Evolutionary conservation across 2,329 filamentous ascomycete genomes (phyloP), one percentile per base, ranked within the genome.

Genomic region (Diaporthe citriasiana): DNA sequence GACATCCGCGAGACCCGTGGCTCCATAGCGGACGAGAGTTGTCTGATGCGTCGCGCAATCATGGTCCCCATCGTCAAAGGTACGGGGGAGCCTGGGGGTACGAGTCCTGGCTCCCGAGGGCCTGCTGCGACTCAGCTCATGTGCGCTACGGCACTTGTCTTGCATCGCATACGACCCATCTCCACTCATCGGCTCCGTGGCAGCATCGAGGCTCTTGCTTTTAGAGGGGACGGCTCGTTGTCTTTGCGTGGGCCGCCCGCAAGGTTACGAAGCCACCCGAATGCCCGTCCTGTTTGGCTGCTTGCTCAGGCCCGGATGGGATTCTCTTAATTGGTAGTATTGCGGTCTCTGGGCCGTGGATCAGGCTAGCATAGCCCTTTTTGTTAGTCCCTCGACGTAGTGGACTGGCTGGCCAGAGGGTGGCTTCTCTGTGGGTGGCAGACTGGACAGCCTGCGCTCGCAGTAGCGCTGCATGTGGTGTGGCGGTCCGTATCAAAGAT

Each of bases 31-130:
- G 50, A 65, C 57, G 55, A 60, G 53, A 59, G 60, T 74, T 73
- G 71, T 73, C 74, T 75, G 74, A 71, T 75, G 71, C 71, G 71
- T 71, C 74, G 74, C 59, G 68, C 74, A 75, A 74, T 63, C 74
- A 53, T 74, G 47, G 51, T 60, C 45, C 51, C 38, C 66, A 55
- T 57, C 25, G 59, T 63, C 60, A 57, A 57, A 72, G 50, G 42
- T 38, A 19, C 30, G 38, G 38, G 63, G 45, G 63, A 51, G 57
- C 57, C 56, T 42, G 38, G n/a, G 38, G 30, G 45, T 51, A 38
- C 45, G 60, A 66, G 60, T 66, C 60, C 60, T 66, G 59, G 25
- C 63, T 66, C 45, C 50, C 45, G 57, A 40, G 71, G 55, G 33
- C 57, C 15, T 69, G 71, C 53, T 73, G 66, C 65, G 66, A 66